Percentiles rank a stretch among this genome's conserved stretches.
Evolutionary conservation across 305 asterid species (phyloP).

Genomic region (Rubia peregrina): DNA sequence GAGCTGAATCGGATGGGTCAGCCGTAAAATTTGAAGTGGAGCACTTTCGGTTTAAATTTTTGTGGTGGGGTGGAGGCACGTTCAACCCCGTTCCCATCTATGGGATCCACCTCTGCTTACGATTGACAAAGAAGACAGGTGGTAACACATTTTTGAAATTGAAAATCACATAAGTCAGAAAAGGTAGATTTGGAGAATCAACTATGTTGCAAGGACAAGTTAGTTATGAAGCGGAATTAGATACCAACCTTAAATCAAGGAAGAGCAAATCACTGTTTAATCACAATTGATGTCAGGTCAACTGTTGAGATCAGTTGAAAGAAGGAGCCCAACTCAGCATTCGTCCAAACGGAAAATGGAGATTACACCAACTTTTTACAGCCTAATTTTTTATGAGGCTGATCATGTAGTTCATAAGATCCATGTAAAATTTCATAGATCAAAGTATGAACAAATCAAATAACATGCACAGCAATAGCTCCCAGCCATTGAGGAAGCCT

Average conservation of each 20-base stretch:
- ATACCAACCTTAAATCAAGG: neutral
- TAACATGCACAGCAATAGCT: neutral
- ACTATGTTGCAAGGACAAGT: neutral
- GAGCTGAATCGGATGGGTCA: too few relatives aligned
- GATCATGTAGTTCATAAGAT: neutral
- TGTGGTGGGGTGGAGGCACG: too few relatives aligned
- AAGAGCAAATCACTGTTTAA: neutral
- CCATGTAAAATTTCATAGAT: neutral
- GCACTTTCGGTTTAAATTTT: too few relatives aligned
- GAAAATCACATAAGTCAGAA: neutral
- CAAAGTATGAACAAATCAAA: neutral
- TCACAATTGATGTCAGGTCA: too few relatives aligned
- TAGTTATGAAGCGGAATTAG: neutral
- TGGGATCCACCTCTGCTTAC: too few relatives aligned
- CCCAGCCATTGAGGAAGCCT: neutral
- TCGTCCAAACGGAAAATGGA: neutral
- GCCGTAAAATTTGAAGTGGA: too few relatives aligned
- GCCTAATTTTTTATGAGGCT: too few relatives aligned
- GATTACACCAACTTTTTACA: neutral
- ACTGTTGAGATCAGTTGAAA: too few relatives aligned
- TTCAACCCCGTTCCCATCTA: too few relatives aligned
- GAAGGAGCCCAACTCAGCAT: neutral
- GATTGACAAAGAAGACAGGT: too few relatives aligned
- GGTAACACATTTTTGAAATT: too few relatives aligned
- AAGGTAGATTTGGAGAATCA: neutral